Evolutionary conservation across 306 rosid genomes (phyloP), one percentile per base, ranked within the genome.

Genomic region (Betula pendula): DNA sequence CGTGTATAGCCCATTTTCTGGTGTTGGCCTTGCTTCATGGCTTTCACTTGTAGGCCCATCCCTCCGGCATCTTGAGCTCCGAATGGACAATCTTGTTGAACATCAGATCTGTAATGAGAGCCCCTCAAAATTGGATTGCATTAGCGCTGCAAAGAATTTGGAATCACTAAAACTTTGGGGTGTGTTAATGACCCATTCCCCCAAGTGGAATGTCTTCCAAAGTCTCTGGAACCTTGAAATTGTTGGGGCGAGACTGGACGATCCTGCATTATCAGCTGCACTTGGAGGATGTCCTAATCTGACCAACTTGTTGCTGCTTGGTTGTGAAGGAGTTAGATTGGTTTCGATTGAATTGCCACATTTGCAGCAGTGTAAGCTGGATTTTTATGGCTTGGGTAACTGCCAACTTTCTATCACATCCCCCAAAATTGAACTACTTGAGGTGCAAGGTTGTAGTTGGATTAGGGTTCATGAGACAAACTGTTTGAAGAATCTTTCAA

Each of bases 371-470:
- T 96, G 99, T 60, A 96, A 92, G 87, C 85, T 96, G 58, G 98
- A 96, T 67, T 96, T 96, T 71, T 89, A 92, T 52, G 99, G 99
- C 27, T 16, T 80, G 70, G 98, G 97, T 2, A 84, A 96, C 85
- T 87, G 90, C 80, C 85, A 89, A 2, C 90, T 96, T 70, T 67
- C 84, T 16, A 79, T 96, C 70, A 88, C 59, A 52, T 87, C 90
- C 75, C 93, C 98, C 0, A 89, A 80, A 72, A 83, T 96, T 38
- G 85, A 88, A 78, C 82, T 88, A 68, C 98, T 96, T 75, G 97
- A 96, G 85, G 90, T 96, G 74, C 99, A 92, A 87, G 99, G 99
- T 24, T 96, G 97, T 87, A 91, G 97, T 69, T 91, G 92, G 98
- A 92, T 96, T 77, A 86, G 89, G 76, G 99, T 90, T 74, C 79